Conservation (phyloP, 371 early-diverging fungal species). For the Capillidium rhysosporum region DNA sequence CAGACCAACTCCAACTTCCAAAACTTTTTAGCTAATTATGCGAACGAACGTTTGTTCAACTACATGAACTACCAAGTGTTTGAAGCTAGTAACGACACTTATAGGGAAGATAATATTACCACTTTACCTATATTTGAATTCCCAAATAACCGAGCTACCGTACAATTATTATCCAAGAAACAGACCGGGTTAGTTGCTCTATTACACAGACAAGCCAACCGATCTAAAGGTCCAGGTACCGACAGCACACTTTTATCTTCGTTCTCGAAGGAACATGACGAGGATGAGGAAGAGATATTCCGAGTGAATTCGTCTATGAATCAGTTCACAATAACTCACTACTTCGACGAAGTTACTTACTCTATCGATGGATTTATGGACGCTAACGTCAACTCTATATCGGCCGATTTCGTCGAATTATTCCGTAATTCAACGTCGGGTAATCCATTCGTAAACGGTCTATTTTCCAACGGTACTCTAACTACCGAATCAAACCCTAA, state of each 20-base stretch:
- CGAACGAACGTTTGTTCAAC: constrained; percentile 60
- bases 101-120: constrained; percentile 8
- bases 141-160: constrained; percentile 33
- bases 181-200: constrained; percentile 30
- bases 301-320: constrained; percentile 21
- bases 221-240: constrained; percentile 13
- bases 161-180: constrained; percentile 31
- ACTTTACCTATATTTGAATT: constrained; percentile 23
- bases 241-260: constrained; percentile 13
- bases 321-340: constrained; percentile 44
- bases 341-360: constrained; percentile 48
- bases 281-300: constrained; percentile 16
- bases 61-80: constrained; percentile 28
- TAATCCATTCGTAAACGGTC: constrained; percentile 52
- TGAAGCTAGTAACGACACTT: constrained; percentile 11
- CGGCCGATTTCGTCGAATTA: constrained; percentile 65
- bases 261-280: constrained; percentile 11
- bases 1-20: constrained; percentile 50
- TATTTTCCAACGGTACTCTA: constrained; percentile 62
- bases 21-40: constrained; percentile 54
- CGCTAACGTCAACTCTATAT: constrained; percentile 44
- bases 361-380: constrained; percentile 46
- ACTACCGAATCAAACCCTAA: constrained; percentile 65
- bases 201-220: constrained; percentile 25
- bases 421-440: constrained; percentile 39